These are phyloP conservation scores for Suillus decipiens DNA, from an alignment of 768 basidiomycete species.

Conservation along the genomic window DNA sequence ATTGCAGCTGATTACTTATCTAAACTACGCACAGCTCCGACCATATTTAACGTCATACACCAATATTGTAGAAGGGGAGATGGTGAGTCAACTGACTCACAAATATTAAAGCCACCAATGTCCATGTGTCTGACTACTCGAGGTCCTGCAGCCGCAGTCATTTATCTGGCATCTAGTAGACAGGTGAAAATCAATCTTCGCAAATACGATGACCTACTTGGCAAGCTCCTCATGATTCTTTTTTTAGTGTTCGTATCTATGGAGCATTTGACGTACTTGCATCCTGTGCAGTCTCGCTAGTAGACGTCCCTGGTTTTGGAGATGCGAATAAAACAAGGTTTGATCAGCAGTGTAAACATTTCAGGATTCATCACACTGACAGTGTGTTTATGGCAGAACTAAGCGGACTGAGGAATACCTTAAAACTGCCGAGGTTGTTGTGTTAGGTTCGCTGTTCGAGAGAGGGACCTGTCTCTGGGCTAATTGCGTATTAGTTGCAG, in stretches of 20 bases:
- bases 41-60: background rate
- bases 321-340: conserved; percentile 4
- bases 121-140: background rate
- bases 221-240: background rate
- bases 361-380: background rate
- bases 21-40: background rate
- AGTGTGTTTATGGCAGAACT: background rate
- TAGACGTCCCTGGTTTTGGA: background rate
- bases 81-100: background rate
- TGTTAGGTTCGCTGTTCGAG: background rate
- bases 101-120: background rate
- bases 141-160: background rate
- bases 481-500: background rate
- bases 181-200: background rate
- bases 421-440: background rate
- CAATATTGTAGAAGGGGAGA: background rate
- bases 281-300: background rate
- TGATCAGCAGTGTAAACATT: background rate
- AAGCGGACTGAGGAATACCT: background rate
- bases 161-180: conserved; percentile 4
- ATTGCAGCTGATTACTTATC: background rate
- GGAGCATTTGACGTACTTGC: conserved; percentile 3
- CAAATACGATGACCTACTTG: background rate
- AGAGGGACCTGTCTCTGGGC: background rate
- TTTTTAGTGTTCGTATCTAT: background rate